Evolutionary conservation across 1,284 basidiomycete genomes (phyloP).

Genomic region (Athelia sp.): DNA sequence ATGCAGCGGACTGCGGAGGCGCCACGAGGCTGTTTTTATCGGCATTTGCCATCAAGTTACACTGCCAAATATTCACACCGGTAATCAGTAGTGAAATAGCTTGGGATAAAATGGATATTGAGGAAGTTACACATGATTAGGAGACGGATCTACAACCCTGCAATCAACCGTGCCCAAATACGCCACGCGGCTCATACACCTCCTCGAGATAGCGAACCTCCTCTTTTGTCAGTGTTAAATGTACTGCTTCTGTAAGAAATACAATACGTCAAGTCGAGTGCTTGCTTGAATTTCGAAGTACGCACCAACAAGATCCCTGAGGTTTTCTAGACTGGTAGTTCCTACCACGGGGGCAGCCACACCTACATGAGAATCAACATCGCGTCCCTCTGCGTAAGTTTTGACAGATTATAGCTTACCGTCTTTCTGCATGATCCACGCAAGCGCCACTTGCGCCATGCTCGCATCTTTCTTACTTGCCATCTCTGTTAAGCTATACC

Average conservation of each 20-base stretch:
- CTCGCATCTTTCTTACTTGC: conserved; percentile 34
- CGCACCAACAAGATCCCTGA: conserved; percentile 37
- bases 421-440: conserved; percentile 41
- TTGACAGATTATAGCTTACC: conserved; percentile 11
- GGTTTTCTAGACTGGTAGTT: conserved; percentile 40
- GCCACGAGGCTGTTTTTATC: too few species aligned
- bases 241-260: conserved; percentile 20
- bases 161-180: conserved; percentile 24
- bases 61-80: too few species aligned
- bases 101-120: too few species aligned
- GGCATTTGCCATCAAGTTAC: too few species aligned
- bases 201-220: conserved; percentile 41
- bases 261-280: too few species aligned
- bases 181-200: conserved; percentile 33
- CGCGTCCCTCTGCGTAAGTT: neutral
- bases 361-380: conserved; percentile 8
- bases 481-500: conserved; percentile 39
- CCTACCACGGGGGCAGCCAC: conserved; percentile 46
- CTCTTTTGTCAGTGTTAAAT: conserved; percentile 39
- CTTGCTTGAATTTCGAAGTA: neutral
- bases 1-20: too few species aligned
- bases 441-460: conserved; percentile 48
- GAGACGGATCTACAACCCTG: neutral
- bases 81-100: too few species aligned
- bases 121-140: too few species aligned